These are phyloP conservation scores for Amylocarpus encephaloides DNA, from an alignment of 2,329 filamentous ascomycete species.

Conservation along the genomic window DNA sequence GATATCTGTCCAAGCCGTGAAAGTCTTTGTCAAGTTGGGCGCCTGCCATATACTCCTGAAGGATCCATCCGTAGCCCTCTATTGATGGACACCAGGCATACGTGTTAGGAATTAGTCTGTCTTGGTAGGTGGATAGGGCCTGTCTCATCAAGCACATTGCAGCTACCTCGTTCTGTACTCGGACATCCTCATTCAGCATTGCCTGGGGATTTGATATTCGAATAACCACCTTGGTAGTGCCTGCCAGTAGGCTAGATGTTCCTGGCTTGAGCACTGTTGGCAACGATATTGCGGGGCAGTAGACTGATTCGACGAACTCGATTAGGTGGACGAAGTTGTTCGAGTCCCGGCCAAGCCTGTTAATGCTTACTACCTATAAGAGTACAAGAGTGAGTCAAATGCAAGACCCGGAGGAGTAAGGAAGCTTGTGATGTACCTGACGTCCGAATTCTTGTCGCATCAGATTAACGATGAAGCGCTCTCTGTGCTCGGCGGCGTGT, in stretches of 20 bases:
- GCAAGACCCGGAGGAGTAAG: background rate
- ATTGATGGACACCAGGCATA: slow-evolving; percentile 3
- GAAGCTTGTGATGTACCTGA: background rate
- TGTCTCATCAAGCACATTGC: slow-evolving; percentile 2
- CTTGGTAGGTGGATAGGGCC: slow-evolving; percentile 1
- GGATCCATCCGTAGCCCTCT: slow-evolving; percentile 5
- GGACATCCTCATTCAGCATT: slow-evolving; percentile 4
- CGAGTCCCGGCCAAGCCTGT: slow-evolving; percentile 4
- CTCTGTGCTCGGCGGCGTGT: background rate
- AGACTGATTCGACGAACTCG: background rate
- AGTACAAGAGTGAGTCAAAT: background rate
- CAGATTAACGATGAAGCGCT: background rate
- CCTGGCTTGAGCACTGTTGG: background rate
- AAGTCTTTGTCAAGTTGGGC: background rate
- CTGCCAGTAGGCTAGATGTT: background rate
- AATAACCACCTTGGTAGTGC: slow-evolving; percentile 81
- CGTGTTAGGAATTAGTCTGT: background rate
- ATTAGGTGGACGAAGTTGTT: slow-evolving; percentile 5
- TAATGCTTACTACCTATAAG: slow-evolving; percentile 1
- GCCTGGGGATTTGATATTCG: slow-evolving; percentile 91
- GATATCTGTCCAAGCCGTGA: background rate
- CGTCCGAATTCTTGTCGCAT: background rate
- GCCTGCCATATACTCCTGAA: slow-evolving; percentile 4
- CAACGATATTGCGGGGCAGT: background rate
- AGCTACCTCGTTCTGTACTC: slow-evolving; percentile 7